A percentile compares a stretch with the other conserved stretches of the same genome.
Conservation (phyloP, 1,139 yeast genomes). For the Hanseniaspora sp. region DNA sequence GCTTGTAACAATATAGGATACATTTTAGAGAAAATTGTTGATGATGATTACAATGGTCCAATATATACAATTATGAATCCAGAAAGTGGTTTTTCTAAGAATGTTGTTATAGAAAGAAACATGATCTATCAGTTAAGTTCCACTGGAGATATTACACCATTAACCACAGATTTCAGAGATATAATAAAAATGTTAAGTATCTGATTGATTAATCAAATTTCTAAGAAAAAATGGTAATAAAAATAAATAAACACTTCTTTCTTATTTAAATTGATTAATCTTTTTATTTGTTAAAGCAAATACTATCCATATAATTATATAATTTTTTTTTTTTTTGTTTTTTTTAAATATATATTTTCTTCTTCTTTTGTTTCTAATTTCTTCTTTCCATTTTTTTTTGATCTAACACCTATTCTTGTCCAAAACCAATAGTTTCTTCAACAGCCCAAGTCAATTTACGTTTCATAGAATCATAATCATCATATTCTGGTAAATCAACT, state of each 20-base stretch:
- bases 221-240: neutral
- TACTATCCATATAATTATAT: neutral
- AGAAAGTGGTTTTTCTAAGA: neutral
- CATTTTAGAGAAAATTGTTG: neutral
- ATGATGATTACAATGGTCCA: neutral
- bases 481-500: slow-evolving; percentile 80
- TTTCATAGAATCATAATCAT: slow-evolving; percentile 60
- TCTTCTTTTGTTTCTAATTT: neutral
- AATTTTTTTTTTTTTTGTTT: neutral
- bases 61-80: neutral
- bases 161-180: neutral
- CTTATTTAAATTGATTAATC: too few relatives aligned
- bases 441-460: slow-evolving; percentile 79
- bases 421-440: slow-evolving; percentile 90
- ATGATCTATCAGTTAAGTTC: neutral
- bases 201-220: too few relatives aligned
- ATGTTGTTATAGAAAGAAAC: neutral
- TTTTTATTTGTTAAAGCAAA: neutral
- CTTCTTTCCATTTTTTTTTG: neutral
- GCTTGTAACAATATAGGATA: neutral
- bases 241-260: too few relatives aligned
- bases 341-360: neutral
- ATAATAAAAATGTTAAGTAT: neutral
- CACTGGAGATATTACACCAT: neutral
- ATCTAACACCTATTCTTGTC: slow-evolving; percentile 57